Conservation (phyloP, 2,329 filamentous ascomycete genomes). For the Scytalidium sp. region DNA sequence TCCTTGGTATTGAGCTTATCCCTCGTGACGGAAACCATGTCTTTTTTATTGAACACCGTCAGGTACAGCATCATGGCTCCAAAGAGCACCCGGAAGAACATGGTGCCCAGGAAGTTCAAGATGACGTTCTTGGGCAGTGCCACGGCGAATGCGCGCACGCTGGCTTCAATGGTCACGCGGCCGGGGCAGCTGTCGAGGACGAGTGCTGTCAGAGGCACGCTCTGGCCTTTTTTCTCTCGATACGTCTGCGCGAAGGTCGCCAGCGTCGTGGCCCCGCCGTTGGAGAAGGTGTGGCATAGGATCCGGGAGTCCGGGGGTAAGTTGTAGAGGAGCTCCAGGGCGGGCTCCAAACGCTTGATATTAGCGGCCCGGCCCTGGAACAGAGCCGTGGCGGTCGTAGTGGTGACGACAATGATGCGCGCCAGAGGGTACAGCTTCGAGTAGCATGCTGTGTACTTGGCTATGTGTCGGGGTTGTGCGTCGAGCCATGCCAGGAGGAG, state of each 20-base stretch:
- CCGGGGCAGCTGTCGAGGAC: constrained; percentile 46
- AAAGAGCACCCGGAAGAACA: constrained; percentile 10
- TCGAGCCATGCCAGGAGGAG: constrained; percentile 46
- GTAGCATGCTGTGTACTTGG: constrained; percentile 46
- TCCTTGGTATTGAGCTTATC: constrained; percentile 18
- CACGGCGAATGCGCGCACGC: constrained; percentile 17
- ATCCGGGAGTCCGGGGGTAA: constrained; percentile 16
- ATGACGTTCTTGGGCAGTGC: constrained; percentile 21
- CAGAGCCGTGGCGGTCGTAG: constrained; percentile 41
- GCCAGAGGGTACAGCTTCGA: constrained; percentile 37
- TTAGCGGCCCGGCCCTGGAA: constrained; percentile 26
- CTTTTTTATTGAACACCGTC: constrained; percentile 4
- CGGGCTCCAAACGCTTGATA: constrained; percentile 38
- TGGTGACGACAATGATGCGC: constrained; percentile 48
- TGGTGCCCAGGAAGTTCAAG: constrained; percentile 6
- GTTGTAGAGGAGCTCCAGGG: constrained; percentile 30
- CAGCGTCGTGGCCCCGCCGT: constrained; percentile 41
- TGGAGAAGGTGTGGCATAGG: constrained; percentile 47
- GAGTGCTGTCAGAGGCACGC: constrained; percentile 35
- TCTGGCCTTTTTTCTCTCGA: constrained; percentile 23
- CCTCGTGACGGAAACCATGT: constrained; percentile 13
- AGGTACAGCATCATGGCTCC: constrained; percentile 3
- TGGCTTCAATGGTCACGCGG: constrained; percentile 11
- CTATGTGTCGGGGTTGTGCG: constrained; percentile 37
- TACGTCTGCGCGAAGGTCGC: constrained; percentile 36